Base-by-base conservation (phyloP, 2,329 filamentous ascomycete genomes). In the Microsporum canis region DNA sequence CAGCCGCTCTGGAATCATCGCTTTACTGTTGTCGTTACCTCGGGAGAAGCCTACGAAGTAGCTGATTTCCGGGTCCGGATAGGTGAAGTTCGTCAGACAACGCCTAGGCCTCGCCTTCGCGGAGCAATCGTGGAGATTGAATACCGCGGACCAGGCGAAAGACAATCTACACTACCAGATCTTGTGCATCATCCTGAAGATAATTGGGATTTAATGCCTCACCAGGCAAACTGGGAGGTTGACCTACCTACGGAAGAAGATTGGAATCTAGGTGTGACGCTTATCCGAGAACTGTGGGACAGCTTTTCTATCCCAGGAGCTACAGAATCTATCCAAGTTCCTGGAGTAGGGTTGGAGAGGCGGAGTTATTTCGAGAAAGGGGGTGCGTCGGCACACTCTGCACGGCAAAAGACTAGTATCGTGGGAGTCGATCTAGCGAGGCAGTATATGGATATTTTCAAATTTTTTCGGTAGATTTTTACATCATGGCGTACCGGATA, bases 41-140 rank as follows among this genome's bases (percentile, higher is more conserved):
- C 67, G 4, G 74, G 74, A n/a, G 65, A 70, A 3, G 71, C 72
- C 57, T 77, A 75, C 57, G 75, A 77, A 39, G 66, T 77, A 4
- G 74, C 71, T 5, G 75, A 77, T 58, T 78, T 77, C 65, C 70
- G 73, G 5, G 69, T 78, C 10, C 70, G 76, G 1, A 59, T 77
- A 7, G 76, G 75, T 10, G 76, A 78, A 39, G 71, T 78, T 60
- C 71, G 73, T 3, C 75, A 77, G 65, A 74, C 71, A 38, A 68
- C 69, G 41, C 75, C 75, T 12, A 66, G 66, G 29, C 72, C 65
- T 6, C 66, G 74, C 17, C 63, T 71, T 7, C 72, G 74, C n/a
- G 76, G 76, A 0, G 73, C 73, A 1, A 69, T 77, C n/a, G 69
- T 77, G n/a, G 75, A 78, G 64, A 71, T 77, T 36, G 74, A 76